Conservation (phyloP, 2,329 filamentous ascomycete genomes). For the Mycosphaerella sp. region DNA sequence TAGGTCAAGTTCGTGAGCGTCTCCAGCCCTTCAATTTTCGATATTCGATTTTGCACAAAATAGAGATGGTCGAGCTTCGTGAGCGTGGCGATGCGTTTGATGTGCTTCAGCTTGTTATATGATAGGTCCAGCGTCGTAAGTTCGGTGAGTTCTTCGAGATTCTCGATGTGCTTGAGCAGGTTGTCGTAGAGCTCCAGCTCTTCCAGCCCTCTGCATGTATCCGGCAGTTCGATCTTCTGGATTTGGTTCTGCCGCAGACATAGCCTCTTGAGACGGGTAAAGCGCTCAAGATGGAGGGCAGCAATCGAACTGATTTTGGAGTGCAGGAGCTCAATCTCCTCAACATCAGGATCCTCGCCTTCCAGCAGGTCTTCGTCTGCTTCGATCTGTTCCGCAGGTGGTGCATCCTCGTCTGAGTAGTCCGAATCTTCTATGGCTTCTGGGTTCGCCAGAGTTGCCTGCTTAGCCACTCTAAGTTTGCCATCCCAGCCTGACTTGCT, state of each 20-base stretch:
- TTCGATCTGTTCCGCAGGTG: conserved; percentile 66
- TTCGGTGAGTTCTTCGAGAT: conserved; percentile 68
- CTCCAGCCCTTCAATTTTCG: conserved; percentile 75
- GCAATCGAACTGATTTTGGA: conserved; percentile 73
- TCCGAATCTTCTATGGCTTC: conserved; percentile 80
- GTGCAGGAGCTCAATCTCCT: conserved; percentile 86
- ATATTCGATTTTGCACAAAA: conserved; percentile 92
- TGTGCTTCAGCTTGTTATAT: conserved; percentile 99
- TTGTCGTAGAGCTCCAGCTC: conserved; percentile 98
- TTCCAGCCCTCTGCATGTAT: conserved; percentile 55
- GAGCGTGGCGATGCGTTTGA: conserved; percentile 78
- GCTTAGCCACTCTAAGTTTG: conserved; percentile 68
- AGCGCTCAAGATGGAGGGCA: conserved; percentile 74
- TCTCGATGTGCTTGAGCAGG: conserved; percentile 77
- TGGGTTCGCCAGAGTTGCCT: conserved; percentile 64
- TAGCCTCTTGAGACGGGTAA: conserved; percentile 61
- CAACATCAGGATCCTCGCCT: conserved; percentile 49
- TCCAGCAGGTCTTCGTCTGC: conserved; percentile 69
- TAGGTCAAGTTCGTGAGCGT: conserved; percentile 68
- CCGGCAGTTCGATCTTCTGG: conserved; percentile 68
- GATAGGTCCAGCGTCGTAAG: conserved; percentile 80
- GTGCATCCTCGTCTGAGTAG: conserved; percentile 64
- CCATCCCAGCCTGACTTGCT: conserved; percentile 64
- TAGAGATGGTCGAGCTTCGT: conserved; percentile 74
- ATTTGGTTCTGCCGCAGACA: conserved; percentile 93